These are phyloP conservation scores for Alternaria infectoria DNA, from an alignment of 2,329 filamentous ascomycete genomes.

Conservation along the genomic window DNA sequence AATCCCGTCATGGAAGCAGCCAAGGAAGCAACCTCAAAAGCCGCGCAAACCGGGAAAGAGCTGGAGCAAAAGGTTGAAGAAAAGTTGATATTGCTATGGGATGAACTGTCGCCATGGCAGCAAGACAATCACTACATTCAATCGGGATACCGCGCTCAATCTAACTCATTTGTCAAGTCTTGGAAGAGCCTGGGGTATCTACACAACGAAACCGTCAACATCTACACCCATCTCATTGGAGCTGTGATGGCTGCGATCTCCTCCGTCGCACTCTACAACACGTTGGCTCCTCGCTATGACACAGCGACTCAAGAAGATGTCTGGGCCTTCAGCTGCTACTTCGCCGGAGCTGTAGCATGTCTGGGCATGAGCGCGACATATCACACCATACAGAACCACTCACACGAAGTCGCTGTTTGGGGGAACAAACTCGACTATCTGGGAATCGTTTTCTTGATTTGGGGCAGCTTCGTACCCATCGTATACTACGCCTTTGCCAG, in stretches of 20 bases:
- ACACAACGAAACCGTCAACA: conserved; percentile 75
- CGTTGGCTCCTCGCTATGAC: conserved; percentile 39
- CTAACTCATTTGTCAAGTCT: conserved; percentile 66
- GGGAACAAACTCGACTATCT: conserved; percentile 95
- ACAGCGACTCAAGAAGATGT: conserved; percentile 46
- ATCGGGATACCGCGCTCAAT: conserved; percentile 68
- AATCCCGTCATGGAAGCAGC: conserved; percentile 26
- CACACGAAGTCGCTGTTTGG: conserved; percentile 74
- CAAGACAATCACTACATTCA: conserved; percentile 73
- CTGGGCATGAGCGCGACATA: conserved; percentile 68
- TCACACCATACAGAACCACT: conserved; percentile 87
- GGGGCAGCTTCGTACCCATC: conserved; percentile 87
- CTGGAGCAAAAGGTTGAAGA: conserved; percentile 47
- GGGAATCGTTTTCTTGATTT: conserved; percentile 89
- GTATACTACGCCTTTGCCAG: conserved; percentile 69
- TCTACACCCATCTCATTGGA: conserved; percentile 69
- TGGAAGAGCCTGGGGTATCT: conserved; percentile 65
- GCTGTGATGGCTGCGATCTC: conserved; percentile 31
- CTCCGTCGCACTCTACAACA: conserved; percentile 27
- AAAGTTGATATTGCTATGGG: conserved; percentile 57
- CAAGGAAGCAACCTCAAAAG: conserved; percentile 23
- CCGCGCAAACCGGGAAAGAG: conserved; percentile 28
- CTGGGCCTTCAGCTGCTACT: conserved; percentile 48
- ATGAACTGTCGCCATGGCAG: conserved; percentile 54
- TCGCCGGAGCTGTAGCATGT: conserved; percentile 51